Evolutionary conservation across 2,329 filamentous ascomycete genomes (phyloP).

Genomic region (Leptoxyphium fumago): DNA sequence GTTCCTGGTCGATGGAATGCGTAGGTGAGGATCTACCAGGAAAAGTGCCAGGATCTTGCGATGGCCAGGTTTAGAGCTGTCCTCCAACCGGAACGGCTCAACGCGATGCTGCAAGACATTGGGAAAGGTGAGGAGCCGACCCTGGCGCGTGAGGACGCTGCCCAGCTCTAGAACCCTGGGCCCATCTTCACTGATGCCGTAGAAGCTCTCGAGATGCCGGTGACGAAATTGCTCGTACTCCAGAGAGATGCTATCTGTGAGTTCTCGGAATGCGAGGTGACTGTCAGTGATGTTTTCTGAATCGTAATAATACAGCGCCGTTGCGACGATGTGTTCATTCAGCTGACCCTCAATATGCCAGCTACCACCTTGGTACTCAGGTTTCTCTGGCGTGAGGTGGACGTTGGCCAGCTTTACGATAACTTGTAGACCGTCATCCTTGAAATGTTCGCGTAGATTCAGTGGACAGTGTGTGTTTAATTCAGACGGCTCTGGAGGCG

Average conservation of each 20-base stretch:
- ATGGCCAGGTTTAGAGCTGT: slow-evolving; percentile 39
- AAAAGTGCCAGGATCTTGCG: slow-evolving; percentile 43
- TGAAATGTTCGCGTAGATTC: slow-evolving; percentile 19
- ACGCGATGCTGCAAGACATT: slow-evolving; percentile 39
- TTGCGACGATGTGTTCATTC: slow-evolving; percentile 52
- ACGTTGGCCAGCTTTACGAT: slow-evolving; percentile 49
- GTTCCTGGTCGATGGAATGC: slow-evolving; percentile 38
- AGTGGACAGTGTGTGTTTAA: neutral
- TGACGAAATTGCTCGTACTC: slow-evolving; percentile 9
- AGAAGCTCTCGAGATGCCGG: slow-evolving; percentile 10
- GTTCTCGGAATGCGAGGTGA: slow-evolving; percentile 35
- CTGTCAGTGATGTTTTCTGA: slow-evolving; percentile 43
- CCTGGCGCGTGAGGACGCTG: slow-evolving; percentile 30
- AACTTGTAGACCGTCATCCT: slow-evolving; percentile 38
- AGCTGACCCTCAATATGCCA: slow-evolving; percentile 37
- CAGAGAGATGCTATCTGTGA: slow-evolving; percentile 3
- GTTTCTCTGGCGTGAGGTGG: slow-evolving; percentile 43
- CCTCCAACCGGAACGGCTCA: slow-evolving; percentile 33
- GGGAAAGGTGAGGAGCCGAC: slow-evolving; percentile 41
- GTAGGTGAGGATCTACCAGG: slow-evolving; percentile 41
- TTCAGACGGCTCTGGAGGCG: neutral
- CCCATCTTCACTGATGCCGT: slow-evolving; percentile 16
- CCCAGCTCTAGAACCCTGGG: slow-evolving; percentile 32
- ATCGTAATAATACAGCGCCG: slow-evolving; percentile 48
- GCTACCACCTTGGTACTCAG: slow-evolving; percentile 36